Base-by-base conservation (phyloP, 768 basidiomycete species). In the Suillus luteus region DNA sequence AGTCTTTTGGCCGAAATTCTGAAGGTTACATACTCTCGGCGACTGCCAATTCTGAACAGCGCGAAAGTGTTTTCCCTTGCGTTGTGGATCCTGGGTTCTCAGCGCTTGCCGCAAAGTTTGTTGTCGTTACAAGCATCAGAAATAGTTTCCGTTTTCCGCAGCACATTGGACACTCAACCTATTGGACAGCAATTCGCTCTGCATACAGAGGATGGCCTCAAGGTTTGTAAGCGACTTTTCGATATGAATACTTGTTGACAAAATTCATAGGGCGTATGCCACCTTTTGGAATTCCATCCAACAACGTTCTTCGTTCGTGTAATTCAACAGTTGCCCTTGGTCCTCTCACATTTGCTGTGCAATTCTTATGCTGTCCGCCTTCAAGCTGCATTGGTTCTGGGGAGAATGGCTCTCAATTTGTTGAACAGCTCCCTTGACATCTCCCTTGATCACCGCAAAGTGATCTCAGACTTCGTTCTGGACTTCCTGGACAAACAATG, bases 71-170 rank as follows among this genome's bases (percentile, higher is more conserved):
- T 77, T 64, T 77, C 79, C 11, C 73, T 87, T 33, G 79, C 82
- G 24, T 66, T 83, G 22, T 87, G 82, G 80, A 78, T 80, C 22
- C 72, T 91, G 51, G 78, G 80, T 64, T 76, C 72, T 37, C 83
- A 87, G 65, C 77, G 75, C 52, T 75, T 89, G 10, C 83, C 86
- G 2, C n/a, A 62, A 4, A 64, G 69, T 11, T 67, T 82, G n/a
- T 66, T 88, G 44, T 60, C 57, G 22, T 70, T 74, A 51, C 70
- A 72, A 10, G 74, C 67, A 46, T 52, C 62, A 14, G 71, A 75
- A 5, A 70, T 88, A 3, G 64, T 73, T 41, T 67, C 66, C 0
- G 77, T 75, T 8, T 65, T 88, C 44, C 71, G 67, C 62, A 72
- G 73, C 10, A 77, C 75, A 41, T 67, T 87, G 37, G 68, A 73